Evolutionary conservation across 306 rosid species (phyloP), one percentile per base, ranked within the genome.

Genomic region (Lupinus albus): DNA sequence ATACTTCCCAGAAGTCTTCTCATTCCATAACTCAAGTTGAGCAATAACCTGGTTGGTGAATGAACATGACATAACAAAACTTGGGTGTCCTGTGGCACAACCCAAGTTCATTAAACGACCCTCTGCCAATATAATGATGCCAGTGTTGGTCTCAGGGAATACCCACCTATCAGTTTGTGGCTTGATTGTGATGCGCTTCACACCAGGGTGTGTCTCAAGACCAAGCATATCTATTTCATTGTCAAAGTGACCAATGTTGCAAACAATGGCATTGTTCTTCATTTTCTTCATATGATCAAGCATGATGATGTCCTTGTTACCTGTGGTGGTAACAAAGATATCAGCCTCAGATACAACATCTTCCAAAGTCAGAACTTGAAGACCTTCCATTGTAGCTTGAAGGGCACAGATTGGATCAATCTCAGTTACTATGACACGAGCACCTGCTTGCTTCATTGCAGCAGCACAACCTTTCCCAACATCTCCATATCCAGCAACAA

Each of bases 81-180:
- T 93, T 0, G 99, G 99, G 85, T 93, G 99, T 0, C 99, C 99
- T 0, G 99, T 93, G 56, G 99, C 99, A 60, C 99, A 93, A 6
- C 99, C 99, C 85, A 93, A 74, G 90, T 93, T 93, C 99, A 93
- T 93, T 71, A 93, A 78, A 50, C 99, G 88, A 3, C 97, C 99
- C 84, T 93, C 99, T 0, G 99, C 99, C 81, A 93, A 75, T 4
- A 93, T 78, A 45, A 93, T 82, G 87, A 93, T 50, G 11, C 99
- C 97, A 0, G 72, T 0, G 0, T 88, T 86, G 8, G 90, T 90
- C 1, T 90, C 97, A 0, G 99, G 97, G 83, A 93, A 93, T 8
- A 93, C 92, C 96, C 96, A 93, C 82, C 99, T 86, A 67, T 93
- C 97, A 0, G 99, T 93, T 61, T 93, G 99, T 36, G 99, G 99